Evolutionary conservation across 441 rosid genomes (phyloP).

Genomic region (Populus hybrid): DNA sequence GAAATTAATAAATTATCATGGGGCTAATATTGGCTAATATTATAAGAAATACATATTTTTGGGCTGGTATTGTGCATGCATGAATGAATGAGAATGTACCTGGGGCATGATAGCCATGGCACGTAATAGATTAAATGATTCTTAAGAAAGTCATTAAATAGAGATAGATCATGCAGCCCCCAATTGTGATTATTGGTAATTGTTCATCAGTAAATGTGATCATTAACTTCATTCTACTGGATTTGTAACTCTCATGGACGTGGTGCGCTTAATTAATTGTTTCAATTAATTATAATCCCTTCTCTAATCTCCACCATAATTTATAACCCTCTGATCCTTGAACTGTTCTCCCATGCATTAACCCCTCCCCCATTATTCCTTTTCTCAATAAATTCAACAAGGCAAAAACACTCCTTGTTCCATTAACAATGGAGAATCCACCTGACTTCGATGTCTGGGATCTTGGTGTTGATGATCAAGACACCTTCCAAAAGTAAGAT

Average conservation of each 20-base stretch:
- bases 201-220: neutral
- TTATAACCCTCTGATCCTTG: neutral
- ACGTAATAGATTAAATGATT: neutral
- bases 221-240: neutral
- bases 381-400: neutral
- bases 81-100: neutral
- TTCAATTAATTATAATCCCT: neutral
- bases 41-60: no score
- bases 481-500: neutral
- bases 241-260: neutral
- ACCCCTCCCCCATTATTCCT: neutral
- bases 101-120: neutral
- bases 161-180: neutral
- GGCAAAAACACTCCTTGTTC: neutral
- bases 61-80: no score
- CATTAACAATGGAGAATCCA: neutral
- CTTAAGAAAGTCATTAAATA: neutral
- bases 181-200: neutral
- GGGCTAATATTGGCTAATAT: neutral
- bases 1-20: no score
- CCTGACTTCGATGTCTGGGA: neutral
- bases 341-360: neutral
- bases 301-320: neutral
- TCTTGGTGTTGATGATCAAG: neutral
- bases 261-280: neutral